Base-by-base conservation (phyloP, 805 yeast genomes). In the Spathaspora girioi region DNA sequence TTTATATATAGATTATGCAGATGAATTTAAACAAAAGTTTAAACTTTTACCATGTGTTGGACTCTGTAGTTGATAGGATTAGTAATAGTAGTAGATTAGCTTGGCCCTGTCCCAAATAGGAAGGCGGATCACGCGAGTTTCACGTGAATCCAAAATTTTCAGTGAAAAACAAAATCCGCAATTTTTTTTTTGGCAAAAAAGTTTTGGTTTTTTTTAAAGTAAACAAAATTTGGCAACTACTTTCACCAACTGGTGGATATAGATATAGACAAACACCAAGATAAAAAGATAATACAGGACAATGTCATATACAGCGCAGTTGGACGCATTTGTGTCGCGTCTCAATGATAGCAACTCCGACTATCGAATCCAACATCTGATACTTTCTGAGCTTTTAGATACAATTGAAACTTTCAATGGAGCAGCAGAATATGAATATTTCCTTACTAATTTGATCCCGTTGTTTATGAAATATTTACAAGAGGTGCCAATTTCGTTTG, bases 371-470 rank as follows among this genome's bases (percentile, higher is more conserved):
- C 84, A 83, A 57, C 86, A 87, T 55, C 75, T 91, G 0, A 80
- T 83, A 7, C 79, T 90, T 42, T 83, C 91, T 4, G 97, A 93
- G 66, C 73, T 93, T 44, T 80, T 94, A 54, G 98, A 93, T 67
- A 81, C 90, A 66, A 78, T 91, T 42, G 98, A 93, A 63, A 80
- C 90, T 2, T 87, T 88, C 67, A 86, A 86, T 55, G 87, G 89
- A 9, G 81, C 90, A 4, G 82, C 83, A 19, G 97, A 92, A 59
- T 90, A 91, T 66, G 91, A 86, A 54, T 78, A 81, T 60, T 90
- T 91, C 61, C 73, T 92, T 44, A 75, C 82, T 52, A 80, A 78
- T 55, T 67, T 90, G 59, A 68, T 92, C 47, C 96, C 97, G 1
- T 78, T 84, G 12, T 81, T 91, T 57, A 67, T 87, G 50, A 72